Base-by-base conservation (phyloP, 179 eudicot genomes). In the Beta corolliflora region DNA sequence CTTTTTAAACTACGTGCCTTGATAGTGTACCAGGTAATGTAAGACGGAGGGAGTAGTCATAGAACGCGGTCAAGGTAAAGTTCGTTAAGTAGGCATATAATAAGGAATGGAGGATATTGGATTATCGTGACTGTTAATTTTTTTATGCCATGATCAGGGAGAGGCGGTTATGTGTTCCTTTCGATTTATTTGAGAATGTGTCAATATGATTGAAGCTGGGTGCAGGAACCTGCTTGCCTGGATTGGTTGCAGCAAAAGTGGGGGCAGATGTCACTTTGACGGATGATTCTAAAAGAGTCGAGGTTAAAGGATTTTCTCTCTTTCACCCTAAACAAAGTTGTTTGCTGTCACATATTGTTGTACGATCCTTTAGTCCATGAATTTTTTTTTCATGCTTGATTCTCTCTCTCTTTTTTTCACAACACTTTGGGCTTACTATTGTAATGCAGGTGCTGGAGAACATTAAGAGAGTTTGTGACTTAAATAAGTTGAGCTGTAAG, bases 181-280 rank as follows among this genome's bases (percentile, higher is more conserved):
- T 44, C 52, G 21, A 48, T 81, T 54, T 67, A 45, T 67, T 74
- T 71, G 48, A 19, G 56, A 9, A 31, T 79, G 50, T 71, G 59
- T 29, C 45, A 9, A 31, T 79, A 36, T 48, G 66, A 44, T 21
- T 84, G 80, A 78, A 94, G 99, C 89, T 95, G 83, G 99, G 99
- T 80, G 97, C 99, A 64, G 99, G 99, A 79, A 95, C 98, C 54
- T 90, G 95, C 9, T 87, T 95, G 87, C 99, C 99, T 63, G 99
- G 99, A 25, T 82, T 95, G 80, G 98, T 94, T 77, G 99, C 98
- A n/a, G 94, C 97, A 0, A 95, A 90, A 84, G 87, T 92, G 46
- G 98, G 99, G 54, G 90, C 97, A 72, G 85, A 87, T 82, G 98
- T 93, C n/a, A 91, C 92, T 7, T 85, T 95, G 50, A 93, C 95